Evolutionary conservation across 768 basidiomycete genomes (phyloP), one percentile per base, ranked within the genome.

Genomic region (Suillus paluster): DNA sequence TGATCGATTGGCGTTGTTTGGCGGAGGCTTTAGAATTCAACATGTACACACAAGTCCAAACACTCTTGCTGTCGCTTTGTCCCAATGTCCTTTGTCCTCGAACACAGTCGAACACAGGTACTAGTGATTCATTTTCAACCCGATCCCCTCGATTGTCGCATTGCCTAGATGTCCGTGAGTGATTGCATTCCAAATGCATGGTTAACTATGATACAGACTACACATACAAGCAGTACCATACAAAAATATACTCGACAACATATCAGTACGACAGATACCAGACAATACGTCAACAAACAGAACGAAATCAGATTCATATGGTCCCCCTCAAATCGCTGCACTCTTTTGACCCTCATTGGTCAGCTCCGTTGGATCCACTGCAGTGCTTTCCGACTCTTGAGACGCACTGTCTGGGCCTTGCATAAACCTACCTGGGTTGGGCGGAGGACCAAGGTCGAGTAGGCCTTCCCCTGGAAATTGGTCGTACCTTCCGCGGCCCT

Each of bases 401-500:
- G 33, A 30, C 15, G 21, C 57, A 23, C 44, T 42, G 23, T 50
- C n/a, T 21, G 50, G 11, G 41, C 33, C 42, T 23, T 33, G 42
- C 36, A 23, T 53, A 25, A 61, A 59, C 46, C 45, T 42, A 30
- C 46, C 61, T 10, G 60, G 54, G 38, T 66, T 45, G 30, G 53
- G 58, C 4, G 48, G 46, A 8, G 48, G 36, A n/a, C 42, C 23
- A 45, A 70, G 27, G 39, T 71, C 45, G 10, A 73, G 62, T 7
- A 65, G 21, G 11, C 59, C 49, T 54, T 71, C 67, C 23, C 71
- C 72, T 0, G 68, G 44, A 59, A 62, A 69, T 2, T 7, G 49
- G 27, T 44, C 41, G 12, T 33, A 17, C 17, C 49, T 57, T 1
- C 45, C 30, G 3, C 59, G 46, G 12, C 10, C 53, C 14, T 33